Evolutionary conservation across 495 filamentous ascomycete species (phyloP), one percentile per base, ranked within the genome.

Genomic region (Durotheca rogersii): DNA sequence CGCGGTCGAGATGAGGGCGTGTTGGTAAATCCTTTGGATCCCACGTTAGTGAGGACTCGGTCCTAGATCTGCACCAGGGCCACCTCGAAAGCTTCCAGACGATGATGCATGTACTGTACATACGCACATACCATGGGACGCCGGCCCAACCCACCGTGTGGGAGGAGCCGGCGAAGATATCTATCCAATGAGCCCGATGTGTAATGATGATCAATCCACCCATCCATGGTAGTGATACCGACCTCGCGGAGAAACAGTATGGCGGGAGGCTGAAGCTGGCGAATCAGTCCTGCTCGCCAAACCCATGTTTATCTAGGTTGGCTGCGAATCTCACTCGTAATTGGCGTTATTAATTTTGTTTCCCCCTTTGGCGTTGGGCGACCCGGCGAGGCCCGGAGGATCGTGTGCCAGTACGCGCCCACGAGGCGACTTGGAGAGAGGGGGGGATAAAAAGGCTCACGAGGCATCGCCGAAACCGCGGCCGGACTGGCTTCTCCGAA

Each of bases 41-140:
- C 42, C 16, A 41, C 42, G 7, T 39, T 52, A 27, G 49, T 30
- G 41, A 27, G 23, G 9, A 29, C 37, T 53, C 45, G 56, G 56
- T 58, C 56, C 45, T 40, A 45, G 49, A 41, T 58, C 56, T 40
- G 37, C 49, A 36, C 56, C 50, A 58, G 56, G 32, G 53, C n/a
- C 45, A 53, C 44, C 49, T 53, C 44, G 29, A 53, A 20, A 17
- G 45, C 44, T 58, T 58, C 48, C 38, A 58, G 38, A 44, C 47
- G 27, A 18, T 21, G 6, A 10, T 21, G 36, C 11, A 25, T 18
- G 33, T 47, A n/a, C n/a, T n/a, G n/a, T n/a, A n/a, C n/a, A n/a
- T n/a, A n/a, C n/a, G n/a, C n/a, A n/a, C n/a, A n/a, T n/a, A n/a
- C n/a, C n/a, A n/a, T n/a, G n/a, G n/a, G n/a, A n/a, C n/a, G 12